Evolutionary conservation across 495 filamentous ascomycete species (phyloP).

Genomic region (Aspergillus funiculosus): DNA sequence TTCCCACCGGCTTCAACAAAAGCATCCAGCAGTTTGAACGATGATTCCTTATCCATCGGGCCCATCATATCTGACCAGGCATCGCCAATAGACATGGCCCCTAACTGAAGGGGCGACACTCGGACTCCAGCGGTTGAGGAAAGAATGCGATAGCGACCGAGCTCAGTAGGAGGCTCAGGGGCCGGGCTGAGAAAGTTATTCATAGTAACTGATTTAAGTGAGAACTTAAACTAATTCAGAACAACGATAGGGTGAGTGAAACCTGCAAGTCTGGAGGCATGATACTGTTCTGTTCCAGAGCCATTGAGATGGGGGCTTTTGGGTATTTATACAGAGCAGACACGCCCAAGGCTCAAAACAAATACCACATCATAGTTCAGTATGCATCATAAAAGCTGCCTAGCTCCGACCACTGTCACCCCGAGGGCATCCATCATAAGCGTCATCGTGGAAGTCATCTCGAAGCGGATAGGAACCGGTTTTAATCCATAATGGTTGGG

Average conservation of each 20-base stretch:
- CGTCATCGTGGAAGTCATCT: no score
- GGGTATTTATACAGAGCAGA: no score
- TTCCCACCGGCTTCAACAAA: slow-evolving; percentile 47
- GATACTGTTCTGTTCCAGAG: no score
- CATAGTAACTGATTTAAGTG: slow-evolving; percentile 16
- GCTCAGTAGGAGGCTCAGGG: slow-evolving; percentile 47
- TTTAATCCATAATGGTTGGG: no score
- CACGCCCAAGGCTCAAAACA: background rate
- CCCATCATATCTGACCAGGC: slow-evolving; percentile 48
- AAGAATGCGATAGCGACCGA: slow-evolving; percentile 55
- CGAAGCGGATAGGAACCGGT: no score
- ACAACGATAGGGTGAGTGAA: no score
- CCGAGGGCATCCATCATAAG: no score
- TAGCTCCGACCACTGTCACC: no score
- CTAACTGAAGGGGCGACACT: slow-evolving; percentile 56
- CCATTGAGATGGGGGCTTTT: no score
- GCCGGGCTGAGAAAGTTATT: slow-evolving; percentile 39
- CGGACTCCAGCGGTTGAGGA: slow-evolving; percentile 53
- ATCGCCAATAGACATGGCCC: slow-evolving; percentile 59
- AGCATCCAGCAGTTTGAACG: slow-evolving; percentile 51
- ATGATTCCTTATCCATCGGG: slow-evolving; percentile 42
- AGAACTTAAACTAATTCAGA: background rate
- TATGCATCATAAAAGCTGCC: no score
- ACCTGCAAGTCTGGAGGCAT: no score
- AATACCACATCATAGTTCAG: background rate